Evolutionary conservation across 2,329 filamentous ascomycete genomes (phyloP), one percentile per base, ranked within the genome.

Genomic region (Colletotrichum sp.): DNA sequence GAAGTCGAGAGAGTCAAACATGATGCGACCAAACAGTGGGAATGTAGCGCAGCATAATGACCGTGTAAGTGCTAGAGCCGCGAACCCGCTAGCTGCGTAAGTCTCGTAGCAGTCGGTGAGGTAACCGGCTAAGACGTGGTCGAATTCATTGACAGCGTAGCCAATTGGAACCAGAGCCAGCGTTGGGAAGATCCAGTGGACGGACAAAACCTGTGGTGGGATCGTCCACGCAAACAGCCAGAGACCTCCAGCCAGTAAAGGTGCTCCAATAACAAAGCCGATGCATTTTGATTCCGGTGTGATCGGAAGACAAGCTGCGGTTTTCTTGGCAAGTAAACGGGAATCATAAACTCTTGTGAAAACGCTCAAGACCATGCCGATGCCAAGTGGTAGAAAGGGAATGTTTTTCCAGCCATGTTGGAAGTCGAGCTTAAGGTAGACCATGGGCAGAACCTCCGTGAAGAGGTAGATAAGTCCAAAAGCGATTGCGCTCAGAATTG

Each of bases 181-280:
- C 2, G 86, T 84, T 2, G 86, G 84, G 2, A 85, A 82, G 10
- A 86, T 80, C 84, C 86, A 88, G 24, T 83, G 82, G 0, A 84
- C 16, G 18, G 16, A 44, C n/a, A 77, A 70, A 2, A 82, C 77
- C 3, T 76, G 77, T 2, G 87, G 87, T 2, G 89, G 88, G 4
- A 89, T 84, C 1, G 88, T 89, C 82, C 85, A 87, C 3, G 85
- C 85, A 71, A 89, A 88, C 78, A 81, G 83, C 85, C 86, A 88
- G 1, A 90, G 83, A 3, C 84, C 86, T 5, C 81, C 77, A 2
- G 87, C 86, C 5, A 89, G 82, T 4, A 84, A 78, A 3, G 87
- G 86, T 0, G 86, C 85, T 0, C 86, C 88, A 39, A 88, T 79
- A 32, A 82, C 81, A 74, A 89, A 88, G 4, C 87, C 72, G 2